Evolutionary conservation across 192 early-diverging fungal species (phyloP).

Genomic region (Podila horticola): DNA sequence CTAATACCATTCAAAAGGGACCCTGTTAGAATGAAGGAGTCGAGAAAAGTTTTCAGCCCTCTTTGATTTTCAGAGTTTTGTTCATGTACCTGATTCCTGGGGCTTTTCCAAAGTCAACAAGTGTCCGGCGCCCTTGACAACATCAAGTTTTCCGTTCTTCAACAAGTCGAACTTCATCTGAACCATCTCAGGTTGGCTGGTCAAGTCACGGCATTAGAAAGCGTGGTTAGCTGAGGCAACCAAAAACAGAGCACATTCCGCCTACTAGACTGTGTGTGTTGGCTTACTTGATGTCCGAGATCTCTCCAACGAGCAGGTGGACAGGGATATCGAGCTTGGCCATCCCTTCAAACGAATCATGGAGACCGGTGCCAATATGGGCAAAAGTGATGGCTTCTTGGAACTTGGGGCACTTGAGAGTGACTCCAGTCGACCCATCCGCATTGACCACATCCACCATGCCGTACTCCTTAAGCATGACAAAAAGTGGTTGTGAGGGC

Average conservation of each 20-base stretch:
- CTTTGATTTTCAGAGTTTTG: too few relatives aligned
- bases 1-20: not conserved
- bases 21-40: not conserved
- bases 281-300: constrained; percentile 53
- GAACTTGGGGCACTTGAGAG: constrained; percentile 54
- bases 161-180: constrained; percentile 13
- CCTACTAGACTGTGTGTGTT: not conserved
- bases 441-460: constrained; percentile 52
- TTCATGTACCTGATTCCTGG: constrained; percentile 43
- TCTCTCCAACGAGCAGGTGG: constrained; percentile 49
- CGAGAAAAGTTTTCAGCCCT: too few relatives aligned
- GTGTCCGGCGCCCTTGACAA: constrained; percentile 49
- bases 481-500: not conserved
- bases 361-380: constrained; percentile 10
- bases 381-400: constrained; percentile 56
- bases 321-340: constrained; percentile 48
- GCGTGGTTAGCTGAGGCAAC: not conserved
- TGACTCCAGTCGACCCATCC: constrained; percentile 35
- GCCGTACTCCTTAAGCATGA: constrained; percentile 50
- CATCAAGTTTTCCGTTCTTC: constrained; percentile 18
- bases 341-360: constrained; percentile 41
- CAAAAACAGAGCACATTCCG: not conserved
- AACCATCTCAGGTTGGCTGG: constrained; percentile 23
- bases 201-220: not conserved
- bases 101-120: constrained; percentile 56